Evolutionary conservation across 805 yeast genomes (phyloP), one percentile per base, ranked within the genome.

Genomic region (Candida methanosorbosa): DNA sequence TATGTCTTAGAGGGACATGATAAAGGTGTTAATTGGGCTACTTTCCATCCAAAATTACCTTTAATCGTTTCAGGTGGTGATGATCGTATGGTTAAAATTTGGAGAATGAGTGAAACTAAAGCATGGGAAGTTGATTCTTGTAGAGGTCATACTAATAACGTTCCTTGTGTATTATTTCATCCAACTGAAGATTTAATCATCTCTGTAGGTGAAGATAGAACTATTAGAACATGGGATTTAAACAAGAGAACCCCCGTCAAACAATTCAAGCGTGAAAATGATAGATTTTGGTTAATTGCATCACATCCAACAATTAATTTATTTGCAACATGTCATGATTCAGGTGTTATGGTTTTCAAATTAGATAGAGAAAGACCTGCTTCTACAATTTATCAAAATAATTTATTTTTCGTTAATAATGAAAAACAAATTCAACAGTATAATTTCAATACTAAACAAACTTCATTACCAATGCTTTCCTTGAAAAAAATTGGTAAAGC

Each of bases 81-180:
- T 57, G 99, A 92, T 56, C 75, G 97, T 46, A 79, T 90, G 44
- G 85, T 92, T 38, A 90, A 90, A 60, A 68, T 94, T 44, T 92
- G 98, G 98, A 75, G 97, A 63, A 86, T 87, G 96, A 79, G 87
- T 51, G 96, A 92, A 46, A 78, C 94, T 25, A 86, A 88, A 62
- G 98, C 98, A 18, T 92, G 97, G 97, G 98, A 94, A 60, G 94
- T 94, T 39, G 99, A 92, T 57, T 84, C 97, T 19, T 90, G 97
- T 61, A 77, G 98, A 54, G 98, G 98, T 37, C 99, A 92, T 61
- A 84, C 95, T 20, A 88, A 88, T 53, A 87, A 84, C 56, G 95
- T 92, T 34, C 78, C 87, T 34, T 70, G 92, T 58, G 87, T 85
- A 26, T 65, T 83, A 34, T 94, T 94, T 74, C 96, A 92, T 57